Evolutionary conservation across 352 stramenopile genomes (phyloP).

Genomic region (Pythium apleroticum): DNA sequence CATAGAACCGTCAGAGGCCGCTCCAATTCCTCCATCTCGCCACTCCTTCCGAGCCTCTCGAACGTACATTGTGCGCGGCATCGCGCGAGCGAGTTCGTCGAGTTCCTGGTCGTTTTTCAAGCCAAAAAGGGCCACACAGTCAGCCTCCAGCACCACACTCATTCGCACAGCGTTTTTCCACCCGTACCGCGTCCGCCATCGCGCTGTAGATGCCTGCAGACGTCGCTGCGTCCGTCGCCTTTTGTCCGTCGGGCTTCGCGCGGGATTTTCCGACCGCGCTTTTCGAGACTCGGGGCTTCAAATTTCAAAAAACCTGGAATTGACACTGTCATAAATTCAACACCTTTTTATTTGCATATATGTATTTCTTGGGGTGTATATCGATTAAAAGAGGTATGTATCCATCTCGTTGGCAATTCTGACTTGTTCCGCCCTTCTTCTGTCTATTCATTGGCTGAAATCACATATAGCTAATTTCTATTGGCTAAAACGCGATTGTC

Average conservation of each 20-base stretch:
- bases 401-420: background rate
- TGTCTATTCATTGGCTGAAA: background rate
- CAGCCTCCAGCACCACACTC: background rate
- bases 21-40: background rate
- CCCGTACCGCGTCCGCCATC: constrained; percentile 24
- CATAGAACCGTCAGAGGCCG: background rate
- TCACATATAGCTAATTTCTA: background rate
- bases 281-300: constrained; percentile 9
- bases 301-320: constrained; percentile 17
- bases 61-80: constrained; percentile 69
- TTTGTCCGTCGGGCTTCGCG: constrained; percentile 5
- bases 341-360: background rate
- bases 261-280: constrained; percentile 16
- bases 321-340: background rate
- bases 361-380: background rate
- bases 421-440: background rate
- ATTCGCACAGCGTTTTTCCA: background rate
- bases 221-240: background rate
- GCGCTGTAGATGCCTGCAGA: background rate
- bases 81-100: constrained; percentile 66
- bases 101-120: constrained; percentile 4
- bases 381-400: constrained; percentile 4
- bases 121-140: background rate
- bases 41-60: background rate
- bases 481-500: constrained; percentile 1